Conservation (phyloP, 306 rosid species). For the Castanea sativa region DNA sequence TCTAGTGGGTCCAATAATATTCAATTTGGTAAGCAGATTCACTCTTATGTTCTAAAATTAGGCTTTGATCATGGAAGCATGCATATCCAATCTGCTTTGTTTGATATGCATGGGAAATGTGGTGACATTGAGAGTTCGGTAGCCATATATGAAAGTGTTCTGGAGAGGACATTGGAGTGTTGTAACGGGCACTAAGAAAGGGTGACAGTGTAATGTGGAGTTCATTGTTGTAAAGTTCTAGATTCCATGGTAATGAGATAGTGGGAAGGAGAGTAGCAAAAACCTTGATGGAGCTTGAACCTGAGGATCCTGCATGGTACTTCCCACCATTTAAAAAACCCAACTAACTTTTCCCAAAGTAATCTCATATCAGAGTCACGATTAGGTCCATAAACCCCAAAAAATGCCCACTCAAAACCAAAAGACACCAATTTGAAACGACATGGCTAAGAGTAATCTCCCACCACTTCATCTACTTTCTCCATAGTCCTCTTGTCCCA, state of each 20-base stretch:
- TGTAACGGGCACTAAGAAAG: constrained; percentile 50
- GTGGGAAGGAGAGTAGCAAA: constrained; percentile 63
- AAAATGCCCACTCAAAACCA: no score
- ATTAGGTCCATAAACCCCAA: no score
- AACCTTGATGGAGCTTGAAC: constrained; percentile 51
- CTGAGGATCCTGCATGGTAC: constrained; percentile 46
- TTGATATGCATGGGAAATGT: constrained; percentile 80
- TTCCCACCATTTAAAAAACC: no score
- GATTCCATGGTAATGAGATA: constrained; percentile 52
- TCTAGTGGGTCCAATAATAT: constrained; percentile 50
- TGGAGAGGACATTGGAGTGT: constrained; percentile 50
- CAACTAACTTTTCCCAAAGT: no score
- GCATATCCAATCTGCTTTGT: constrained; percentile 72
- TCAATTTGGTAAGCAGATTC: constrained; percentile 62
- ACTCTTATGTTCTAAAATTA: constrained; percentile 51
- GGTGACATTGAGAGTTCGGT: constrained; percentile 60
- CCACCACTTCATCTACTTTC: no score
- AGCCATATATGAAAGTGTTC: constrained; percentile 48
- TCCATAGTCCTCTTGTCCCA: no score
- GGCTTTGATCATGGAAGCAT: constrained; percentile 58
- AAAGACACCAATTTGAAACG: no score
- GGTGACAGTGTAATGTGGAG: constrained; percentile 61
- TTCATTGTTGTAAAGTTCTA: constrained; percentile 78
- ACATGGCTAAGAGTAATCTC: no score
- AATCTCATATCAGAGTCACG: no score